These are phyloP conservation scores for Trichosanthes cucumerina DNA, from an alignment of 306 rosid genomes.

Conservation along the genomic window DNA sequence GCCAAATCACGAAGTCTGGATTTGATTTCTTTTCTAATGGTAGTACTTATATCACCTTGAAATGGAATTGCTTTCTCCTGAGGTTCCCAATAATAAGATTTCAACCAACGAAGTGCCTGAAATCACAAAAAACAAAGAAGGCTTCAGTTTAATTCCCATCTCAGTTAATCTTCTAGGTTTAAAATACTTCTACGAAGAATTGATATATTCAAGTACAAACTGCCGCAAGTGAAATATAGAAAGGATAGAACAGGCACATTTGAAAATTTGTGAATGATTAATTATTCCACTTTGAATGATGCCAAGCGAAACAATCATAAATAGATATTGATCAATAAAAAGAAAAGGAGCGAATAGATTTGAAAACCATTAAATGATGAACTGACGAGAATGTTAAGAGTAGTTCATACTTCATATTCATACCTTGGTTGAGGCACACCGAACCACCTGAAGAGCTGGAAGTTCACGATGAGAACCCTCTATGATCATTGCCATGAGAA, in stretches of 20 bases:
- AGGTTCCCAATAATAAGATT: constrained; percentile 87
- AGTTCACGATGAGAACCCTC: constrained; percentile 97
- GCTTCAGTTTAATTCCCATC: background rate
- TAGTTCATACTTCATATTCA: background rate
- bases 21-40: constrained; percentile 44
- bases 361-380: background rate
- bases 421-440: constrained; percentile 61
- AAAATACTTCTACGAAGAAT: background rate
- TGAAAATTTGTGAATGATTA: background rate
- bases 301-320: background rate
- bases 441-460: constrained; percentile 71
- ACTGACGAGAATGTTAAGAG: constrained; percentile 8
- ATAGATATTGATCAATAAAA: background rate
- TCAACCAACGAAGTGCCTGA: constrained; percentile 95
- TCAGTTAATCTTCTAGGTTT: background rate
- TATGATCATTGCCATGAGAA: constrained; percentile 15
- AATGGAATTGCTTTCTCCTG: constrained; percentile 77
- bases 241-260: background rate
- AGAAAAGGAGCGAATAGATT: background rate
- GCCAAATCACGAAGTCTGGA: constrained; percentile 53
- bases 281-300: background rate
- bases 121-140: constrained; percentile 12
- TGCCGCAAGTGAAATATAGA: background rate
- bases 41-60: constrained; percentile 43
- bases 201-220: background rate